Percentiles rank a stretch among this genome's conserved stretches.
These are phyloP conservation scores for Trifolium fragiferum DNA, from an alignment of 306 rosid species.

Conservation along the genomic window DNA sequence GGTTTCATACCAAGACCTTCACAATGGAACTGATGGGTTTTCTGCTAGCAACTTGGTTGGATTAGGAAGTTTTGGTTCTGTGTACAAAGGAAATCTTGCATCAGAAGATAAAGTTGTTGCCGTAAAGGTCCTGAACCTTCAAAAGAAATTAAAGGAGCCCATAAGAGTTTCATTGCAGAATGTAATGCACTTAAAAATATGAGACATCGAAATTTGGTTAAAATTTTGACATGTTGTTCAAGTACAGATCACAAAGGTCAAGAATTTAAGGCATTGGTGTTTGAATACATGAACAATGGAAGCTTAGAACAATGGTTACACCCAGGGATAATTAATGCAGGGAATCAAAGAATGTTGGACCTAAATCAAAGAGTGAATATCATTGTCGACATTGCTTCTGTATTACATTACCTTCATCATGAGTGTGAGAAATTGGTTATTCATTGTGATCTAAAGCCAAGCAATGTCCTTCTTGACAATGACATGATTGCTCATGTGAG, in stretches of 20 bases:
- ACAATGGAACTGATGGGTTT: constrained; percentile 29
- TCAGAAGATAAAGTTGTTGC: constrained; percentile 30
- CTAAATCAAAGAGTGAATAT: constrained; percentile 24
- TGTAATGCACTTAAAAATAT: constrained; percentile 33
- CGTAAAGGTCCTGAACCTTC: constrained; percentile 35
- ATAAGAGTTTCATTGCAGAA: constrained; percentile 31
- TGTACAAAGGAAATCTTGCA: constrained; percentile 6
- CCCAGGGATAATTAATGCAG: neutral
- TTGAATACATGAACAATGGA: constrained; percentile 34
- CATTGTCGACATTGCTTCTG: constrained; percentile 31
- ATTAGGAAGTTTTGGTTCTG: constrained; percentile 5
- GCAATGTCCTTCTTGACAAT: constrained; percentile 35
- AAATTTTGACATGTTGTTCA: constrained; percentile 34
- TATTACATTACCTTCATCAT: constrained; percentile 33
- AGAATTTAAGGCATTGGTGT: constrained; percentile 41
- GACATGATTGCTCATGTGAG: constrained; percentile 28
- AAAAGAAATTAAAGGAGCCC: constrained; percentile 31
- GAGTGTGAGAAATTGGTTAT: constrained; percentile 4
- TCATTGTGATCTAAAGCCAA: constrained; percentile 42
- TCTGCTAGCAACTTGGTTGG: constrained; percentile 32
- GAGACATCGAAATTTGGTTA: constrained; percentile 25
- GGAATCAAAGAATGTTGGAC: neutral
- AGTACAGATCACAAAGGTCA: constrained; percentile 19
- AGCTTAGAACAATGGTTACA: constrained; percentile 37
- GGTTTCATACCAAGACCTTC: constrained; percentile 32